Conservation (phyloP, 768 basidiomycete genomes). For the Coprinopsis cinerea region DNA sequence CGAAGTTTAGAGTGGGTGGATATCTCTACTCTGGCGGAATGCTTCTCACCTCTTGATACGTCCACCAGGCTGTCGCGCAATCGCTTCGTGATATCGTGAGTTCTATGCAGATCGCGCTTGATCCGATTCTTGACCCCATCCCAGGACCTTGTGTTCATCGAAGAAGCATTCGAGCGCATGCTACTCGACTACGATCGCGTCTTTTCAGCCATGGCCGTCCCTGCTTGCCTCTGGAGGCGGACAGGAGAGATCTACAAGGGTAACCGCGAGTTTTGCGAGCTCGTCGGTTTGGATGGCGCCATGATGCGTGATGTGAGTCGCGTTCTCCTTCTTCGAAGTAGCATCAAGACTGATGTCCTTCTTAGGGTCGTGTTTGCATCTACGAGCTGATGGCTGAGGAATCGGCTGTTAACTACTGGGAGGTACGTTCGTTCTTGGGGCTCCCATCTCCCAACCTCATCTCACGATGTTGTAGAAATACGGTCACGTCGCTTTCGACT, state of each 20-base stretch:
- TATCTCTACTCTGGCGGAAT: slow-evolving; percentile 3
- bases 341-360: slow-evolving; percentile 2
- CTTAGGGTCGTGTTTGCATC: slow-evolving; percentile 83
- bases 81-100: slow-evolving; percentile 73
- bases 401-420: slow-evolving; percentile 95
- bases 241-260: slow-evolving; percentile 99
- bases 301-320: slow-evolving; percentile 79
- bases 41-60: slow-evolving; percentile 1
- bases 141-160: slow-evolving; percentile 93
- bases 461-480: slow-evolving; percentile 82
- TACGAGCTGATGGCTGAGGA: slow-evolving; percentile 99
- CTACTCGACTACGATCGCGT: slow-evolving; percentile 94
- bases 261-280: slow-evolving; percentile 90
- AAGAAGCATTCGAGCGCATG: slow-evolving; percentile 94
- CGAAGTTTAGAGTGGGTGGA: slow-evolving; percentile 69
- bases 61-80: slow-evolving; percentile 65
- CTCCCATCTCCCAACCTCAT: not conserved
- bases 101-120: slow-evolving; percentile 1
- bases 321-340: slow-evolving; percentile 4
- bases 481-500: slow-evolving; percentile 87
- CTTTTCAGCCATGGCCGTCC: slow-evolving; percentile 93
- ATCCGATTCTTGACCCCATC: not conserved
- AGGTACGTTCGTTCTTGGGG: slow-evolving; percentile 40
- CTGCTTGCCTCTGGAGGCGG: slow-evolving; percentile 92
- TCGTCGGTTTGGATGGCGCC: slow-evolving; percentile 81